These are phyloP conservation scores for Suhomyces kunorum DNA, from an alignment of 1,139 yeast genomes.

Conservation along the genomic window DNA sequence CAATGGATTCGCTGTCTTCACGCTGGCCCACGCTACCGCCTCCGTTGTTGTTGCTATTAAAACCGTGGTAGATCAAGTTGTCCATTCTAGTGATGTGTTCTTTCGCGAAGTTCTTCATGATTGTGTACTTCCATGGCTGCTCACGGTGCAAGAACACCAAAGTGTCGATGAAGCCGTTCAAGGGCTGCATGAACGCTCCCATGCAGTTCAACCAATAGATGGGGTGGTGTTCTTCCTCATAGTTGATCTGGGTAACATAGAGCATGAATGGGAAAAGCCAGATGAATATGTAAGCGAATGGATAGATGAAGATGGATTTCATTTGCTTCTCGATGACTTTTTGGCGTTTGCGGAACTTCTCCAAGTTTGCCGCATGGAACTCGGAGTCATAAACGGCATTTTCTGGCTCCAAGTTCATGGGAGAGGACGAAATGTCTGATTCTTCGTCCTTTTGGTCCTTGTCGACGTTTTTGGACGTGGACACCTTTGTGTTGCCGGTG, in stretches of 20 bases:
- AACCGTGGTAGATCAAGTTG: conserved; percentile 16
- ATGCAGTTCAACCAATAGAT: conserved; percentile 66
- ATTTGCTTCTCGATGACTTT: conserved; percentile 73
- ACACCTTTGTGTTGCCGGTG: conserved; percentile 1
- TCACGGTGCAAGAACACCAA: conserved; percentile 76
- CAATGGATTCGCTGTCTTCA: conserved; percentile 24
- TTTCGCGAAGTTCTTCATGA: conserved; percentile 41
- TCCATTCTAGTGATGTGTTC: conserved; percentile 36
- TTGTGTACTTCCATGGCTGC: conserved; percentile 66
- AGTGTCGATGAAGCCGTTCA: conserved; percentile 77
- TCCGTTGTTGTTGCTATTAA: conserved; percentile 1
- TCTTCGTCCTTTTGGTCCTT: conserved; percentile 12
- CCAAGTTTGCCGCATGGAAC: conserved; percentile 61
- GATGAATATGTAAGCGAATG: conserved; percentile 72
- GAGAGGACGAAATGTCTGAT: conserved; percentile 12
- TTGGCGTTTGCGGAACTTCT: conserved; percentile 61
- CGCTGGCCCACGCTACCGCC: conserved; percentile 7
- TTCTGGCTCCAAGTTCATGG: conserved; percentile 20
- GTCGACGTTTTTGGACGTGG: conserved; percentile 1
- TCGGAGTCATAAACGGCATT: conserved; percentile 30
- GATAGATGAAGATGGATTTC: conserved; percentile 79
- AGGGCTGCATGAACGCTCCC: conserved; percentile 77
- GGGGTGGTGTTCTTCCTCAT: conserved; percentile 51
- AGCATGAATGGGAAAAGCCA: conserved; percentile 84
- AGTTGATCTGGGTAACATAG: conserved; percentile 58